Evolutionary conservation across 2,329 filamentous ascomycete genomes (phyloP).

Genomic region (Aspergillus terreus): DNA sequence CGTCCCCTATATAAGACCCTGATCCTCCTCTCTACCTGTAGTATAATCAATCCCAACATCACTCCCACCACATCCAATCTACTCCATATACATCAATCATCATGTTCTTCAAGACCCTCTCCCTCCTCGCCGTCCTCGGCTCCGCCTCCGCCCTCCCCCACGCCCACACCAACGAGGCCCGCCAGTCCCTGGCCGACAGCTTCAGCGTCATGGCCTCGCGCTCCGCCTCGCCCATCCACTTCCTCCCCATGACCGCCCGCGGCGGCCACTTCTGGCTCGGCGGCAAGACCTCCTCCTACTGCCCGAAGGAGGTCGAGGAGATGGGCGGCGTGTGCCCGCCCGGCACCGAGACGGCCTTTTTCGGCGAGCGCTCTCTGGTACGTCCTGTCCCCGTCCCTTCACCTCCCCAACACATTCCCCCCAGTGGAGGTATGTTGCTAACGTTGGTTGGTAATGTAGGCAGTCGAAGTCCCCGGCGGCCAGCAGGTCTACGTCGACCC

Average conservation of each 20-base stretch:
- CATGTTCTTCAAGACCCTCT: constrained; percentile 4
- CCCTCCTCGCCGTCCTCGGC: constrained; percentile 11
- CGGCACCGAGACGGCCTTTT: constrained; percentile 46
- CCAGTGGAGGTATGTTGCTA: too few relatives aligned
- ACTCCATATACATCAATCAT: not conserved
- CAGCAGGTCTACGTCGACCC: constrained; percentile 58
- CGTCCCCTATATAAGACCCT: too few relatives aligned
- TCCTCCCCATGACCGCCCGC: constrained; percentile 45
- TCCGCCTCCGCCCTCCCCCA: constrained; percentile 5
- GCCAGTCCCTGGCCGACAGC: not conserved
- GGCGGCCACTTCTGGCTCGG: constrained; percentile 50
- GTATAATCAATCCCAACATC: not conserved
- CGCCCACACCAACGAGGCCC: constrained; percentile 11
- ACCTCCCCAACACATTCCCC: too few relatives aligned
- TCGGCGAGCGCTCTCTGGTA: not conserved
- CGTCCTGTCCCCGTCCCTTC: too few relatives aligned
- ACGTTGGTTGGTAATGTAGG: too few relatives aligned
- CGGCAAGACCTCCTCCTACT: constrained; percentile 46
- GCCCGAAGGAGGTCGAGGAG: constrained; percentile 35
- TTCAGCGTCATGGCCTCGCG: constrained; percentile 45
- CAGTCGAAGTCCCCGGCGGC: constrained; percentile 58
- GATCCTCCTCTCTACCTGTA: too few relatives aligned
- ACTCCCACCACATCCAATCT: not conserved
- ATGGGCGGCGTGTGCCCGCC: constrained; percentile 39
- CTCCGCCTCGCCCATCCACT: constrained; percentile 50